Evolutionary conservation across 2,329 filamentous ascomycete genomes (phyloP).

Genomic region (Fusarium pseudocircinatum): DNA sequence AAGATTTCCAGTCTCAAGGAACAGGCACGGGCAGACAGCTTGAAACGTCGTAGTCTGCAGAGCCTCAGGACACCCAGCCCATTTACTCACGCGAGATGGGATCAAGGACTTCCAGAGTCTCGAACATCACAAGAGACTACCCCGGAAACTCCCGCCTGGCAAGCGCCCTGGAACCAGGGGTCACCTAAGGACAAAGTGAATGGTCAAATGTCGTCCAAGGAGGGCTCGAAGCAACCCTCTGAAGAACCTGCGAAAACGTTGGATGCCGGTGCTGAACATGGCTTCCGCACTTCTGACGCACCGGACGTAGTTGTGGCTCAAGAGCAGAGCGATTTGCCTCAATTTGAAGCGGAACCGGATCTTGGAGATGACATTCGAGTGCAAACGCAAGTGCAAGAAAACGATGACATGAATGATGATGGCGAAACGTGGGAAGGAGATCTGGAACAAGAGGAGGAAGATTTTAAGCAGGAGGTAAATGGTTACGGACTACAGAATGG

Average conservation of each 20-base stretch:
- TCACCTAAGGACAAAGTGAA: constrained; percentile 21
- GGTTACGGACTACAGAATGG: constrained; percentile 36
- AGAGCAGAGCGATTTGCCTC: neutral
- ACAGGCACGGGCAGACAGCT: constrained; percentile 79
- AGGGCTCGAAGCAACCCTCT: neutral
- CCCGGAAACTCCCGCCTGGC: constrained; percentile 32
- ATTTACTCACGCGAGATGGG: constrained; percentile 72
- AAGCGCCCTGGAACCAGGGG: constrained; percentile 24
- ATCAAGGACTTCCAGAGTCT: constrained; percentile 42
- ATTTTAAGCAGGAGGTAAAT: constrained; percentile 34
- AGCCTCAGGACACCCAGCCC: constrained; percentile 80
- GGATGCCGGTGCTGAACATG: constrained; percentile 17
- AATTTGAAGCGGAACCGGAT: constrained; percentile 11
- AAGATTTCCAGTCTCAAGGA: constrained; percentile 84
- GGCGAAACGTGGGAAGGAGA: constrained; percentile 26
- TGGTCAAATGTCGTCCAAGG: neutral
- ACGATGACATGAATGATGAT: constrained; percentile 49
- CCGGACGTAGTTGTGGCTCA: neutral
- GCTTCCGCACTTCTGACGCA: neutral
- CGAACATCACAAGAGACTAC: constrained; percentile 30
- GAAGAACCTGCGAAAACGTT: constrained; percentile 13
- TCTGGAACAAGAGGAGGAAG: constrained; percentile 3
- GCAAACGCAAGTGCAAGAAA: neutral
- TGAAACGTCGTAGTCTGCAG: constrained; percentile 80
- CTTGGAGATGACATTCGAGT: constrained; percentile 19